phyloP scores from a whole-genome alignment of 73 alveolate species.

The Loxodes magnus region DNA sequence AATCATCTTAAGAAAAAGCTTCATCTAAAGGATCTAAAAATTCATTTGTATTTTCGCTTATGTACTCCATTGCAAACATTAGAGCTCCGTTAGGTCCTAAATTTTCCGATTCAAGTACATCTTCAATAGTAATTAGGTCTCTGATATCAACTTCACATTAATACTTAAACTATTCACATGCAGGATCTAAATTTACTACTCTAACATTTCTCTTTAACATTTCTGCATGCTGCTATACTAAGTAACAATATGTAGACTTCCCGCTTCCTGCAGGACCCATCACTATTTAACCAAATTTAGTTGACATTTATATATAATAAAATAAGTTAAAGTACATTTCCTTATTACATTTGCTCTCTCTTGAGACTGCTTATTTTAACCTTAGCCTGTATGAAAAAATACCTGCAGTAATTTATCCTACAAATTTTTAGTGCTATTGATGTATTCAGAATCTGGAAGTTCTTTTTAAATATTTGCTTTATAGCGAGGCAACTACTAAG shows the following conservation, averaged over 20 bases:
- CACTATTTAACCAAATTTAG: constrained; percentile 51
- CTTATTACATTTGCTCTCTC: too few species aligned
- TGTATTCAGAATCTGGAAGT: too few species aligned
- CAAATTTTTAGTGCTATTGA: too few species aligned
- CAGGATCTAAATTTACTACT: constrained; percentile 96
- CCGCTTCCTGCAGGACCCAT: constrained; percentile 85
- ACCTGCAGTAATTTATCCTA: too few species aligned
- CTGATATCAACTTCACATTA: constrained; percentile 80
- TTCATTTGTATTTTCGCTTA: constrained; percentile 60
- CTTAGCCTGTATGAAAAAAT: too few species aligned
- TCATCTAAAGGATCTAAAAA: constrained; percentile 54
- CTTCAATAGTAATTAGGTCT: constrained; percentile 59
- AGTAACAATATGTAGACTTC: constrained; percentile 89
- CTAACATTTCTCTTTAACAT: constrained; percentile 53
- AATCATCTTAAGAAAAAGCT: constrained; percentile 63
- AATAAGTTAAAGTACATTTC: too few species aligned
- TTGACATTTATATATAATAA: too few species aligned
- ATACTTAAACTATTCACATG: constrained; percentile 92
- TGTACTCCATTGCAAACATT: constrained; percentile 74
- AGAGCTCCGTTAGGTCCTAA: constrained; percentile 87
- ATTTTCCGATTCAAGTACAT: constrained; percentile 67
- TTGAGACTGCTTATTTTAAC: too few species aligned
- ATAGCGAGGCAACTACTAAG: too few species aligned
- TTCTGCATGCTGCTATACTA: constrained; percentile 68
- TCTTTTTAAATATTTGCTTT: too few species aligned